phyloP scores from a whole-genome alignment of 1,284 basidiomycete species.

The Rhodotorula sp. region DNA sequence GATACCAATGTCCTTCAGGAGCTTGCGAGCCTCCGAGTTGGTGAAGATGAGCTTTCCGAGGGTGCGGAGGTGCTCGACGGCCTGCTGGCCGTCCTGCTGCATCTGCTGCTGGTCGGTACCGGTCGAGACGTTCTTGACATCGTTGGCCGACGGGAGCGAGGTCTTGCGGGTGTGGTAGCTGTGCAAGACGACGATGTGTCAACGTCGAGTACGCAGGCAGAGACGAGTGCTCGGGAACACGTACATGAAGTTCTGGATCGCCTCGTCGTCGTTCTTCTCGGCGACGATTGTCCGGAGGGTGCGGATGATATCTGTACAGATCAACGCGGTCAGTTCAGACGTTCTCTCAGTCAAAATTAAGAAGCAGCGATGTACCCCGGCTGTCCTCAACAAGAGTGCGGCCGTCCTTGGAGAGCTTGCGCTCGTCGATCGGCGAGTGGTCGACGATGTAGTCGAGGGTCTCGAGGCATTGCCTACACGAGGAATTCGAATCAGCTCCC shows the following conservation, averaged over 20 bases:
- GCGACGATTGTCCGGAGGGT: constrained; percentile 34
- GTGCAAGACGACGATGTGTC: neutral
- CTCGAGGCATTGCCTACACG: constrained; percentile 44
- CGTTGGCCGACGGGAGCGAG: constrained; percentile 54
- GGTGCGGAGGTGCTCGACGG: constrained; percentile 79
- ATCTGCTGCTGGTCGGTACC: constrained; percentile 62
- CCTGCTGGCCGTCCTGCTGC: constrained; percentile 63
- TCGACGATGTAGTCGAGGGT: constrained; percentile 67
- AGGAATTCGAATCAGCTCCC: no score
- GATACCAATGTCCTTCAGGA: constrained; percentile 74
- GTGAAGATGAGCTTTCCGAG: constrained; percentile 73
- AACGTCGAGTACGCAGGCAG: neutral
- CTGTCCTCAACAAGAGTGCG: constrained; percentile 71
- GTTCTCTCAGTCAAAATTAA: neutral
- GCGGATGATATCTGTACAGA: constrained; percentile 27
- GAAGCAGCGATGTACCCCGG: constrained; percentile 51
- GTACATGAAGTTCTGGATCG: constrained; percentile 72
- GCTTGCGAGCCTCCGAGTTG: constrained; percentile 88
- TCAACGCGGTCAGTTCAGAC: neutral
- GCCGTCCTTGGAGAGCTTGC: constrained; percentile 72
- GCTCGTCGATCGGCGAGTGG: constrained; percentile 65
- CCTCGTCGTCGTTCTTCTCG: constrained; percentile 81
- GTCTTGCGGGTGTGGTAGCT: constrained; percentile 59
- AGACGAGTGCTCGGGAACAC: neutral
- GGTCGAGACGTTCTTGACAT: constrained; percentile 53